phyloP scores from a whole-genome alignment of 768 basidiomycete genomes.

The Suillus clintonianus region DNA sequence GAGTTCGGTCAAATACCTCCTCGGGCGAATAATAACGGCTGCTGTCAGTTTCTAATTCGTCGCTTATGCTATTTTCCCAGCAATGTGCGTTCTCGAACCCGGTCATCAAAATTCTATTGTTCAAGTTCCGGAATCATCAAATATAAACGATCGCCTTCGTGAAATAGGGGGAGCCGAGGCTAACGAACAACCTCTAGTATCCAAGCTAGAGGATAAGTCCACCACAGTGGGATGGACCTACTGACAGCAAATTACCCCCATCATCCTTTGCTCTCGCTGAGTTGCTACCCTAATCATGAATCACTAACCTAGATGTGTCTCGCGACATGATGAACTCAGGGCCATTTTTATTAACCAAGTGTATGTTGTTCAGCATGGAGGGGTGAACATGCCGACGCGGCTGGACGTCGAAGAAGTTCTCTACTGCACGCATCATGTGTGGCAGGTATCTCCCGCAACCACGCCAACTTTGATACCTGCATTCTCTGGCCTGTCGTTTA shows the following conservation, averaged over 20 bases:
- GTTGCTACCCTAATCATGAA: not conserved
- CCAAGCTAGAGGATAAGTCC: not conserved
- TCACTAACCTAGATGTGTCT: not conserved
- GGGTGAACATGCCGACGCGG: slow-evolving; percentile 42
- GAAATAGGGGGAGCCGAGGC: not conserved
- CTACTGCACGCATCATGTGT: slow-evolving; percentile 31
- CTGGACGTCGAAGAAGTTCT: slow-evolving; percentile 53
- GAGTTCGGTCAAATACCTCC: not conserved
- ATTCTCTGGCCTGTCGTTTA: slow-evolving; percentile 53
- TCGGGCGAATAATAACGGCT: not conserved
- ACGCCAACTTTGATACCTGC: slow-evolving; percentile 42
- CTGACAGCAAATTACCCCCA: too few species aligned
- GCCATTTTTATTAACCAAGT: slow-evolving; percentile 12
- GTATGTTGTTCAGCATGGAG: slow-evolving; percentile 56
- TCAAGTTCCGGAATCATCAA: not conserved
- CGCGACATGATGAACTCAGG: not conserved
- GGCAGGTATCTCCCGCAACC: slow-evolving; percentile 28
- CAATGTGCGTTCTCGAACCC: not conserved
- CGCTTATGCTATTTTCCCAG: not conserved
- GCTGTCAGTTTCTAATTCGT: not conserved
- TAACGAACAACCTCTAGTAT: not conserved
- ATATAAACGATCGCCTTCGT: not conserved
- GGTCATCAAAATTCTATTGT: not conserved
- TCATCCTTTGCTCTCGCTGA: not conserved
- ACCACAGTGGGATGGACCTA: not conserved